Conservation (phyloP, 176 grass and related monocot species). For the Triticum timopheevii region DNA sequence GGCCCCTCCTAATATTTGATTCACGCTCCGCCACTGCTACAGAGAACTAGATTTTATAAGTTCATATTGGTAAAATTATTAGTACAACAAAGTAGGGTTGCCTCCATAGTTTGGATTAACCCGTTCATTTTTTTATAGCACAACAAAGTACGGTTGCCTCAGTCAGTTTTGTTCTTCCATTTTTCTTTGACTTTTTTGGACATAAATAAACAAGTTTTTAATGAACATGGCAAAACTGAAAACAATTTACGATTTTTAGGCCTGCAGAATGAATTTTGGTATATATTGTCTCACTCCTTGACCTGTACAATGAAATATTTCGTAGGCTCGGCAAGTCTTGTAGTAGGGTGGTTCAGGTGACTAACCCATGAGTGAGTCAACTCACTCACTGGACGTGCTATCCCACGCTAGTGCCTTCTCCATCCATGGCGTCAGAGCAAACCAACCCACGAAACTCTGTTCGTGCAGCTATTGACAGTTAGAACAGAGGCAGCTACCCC, state of each 20-base stretch:
- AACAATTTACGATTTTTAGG: too few relatives aligned
- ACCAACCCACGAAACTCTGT: neutral
- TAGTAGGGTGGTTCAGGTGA: too few relatives aligned
- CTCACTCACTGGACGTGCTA: neutral
- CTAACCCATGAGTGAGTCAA: neutral
- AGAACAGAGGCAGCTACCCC: neutral
- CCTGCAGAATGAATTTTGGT: too few relatives aligned
- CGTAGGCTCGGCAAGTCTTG: too few relatives aligned
- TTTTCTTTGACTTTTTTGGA: too few relatives aligned
- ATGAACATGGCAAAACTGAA: too few relatives aligned
- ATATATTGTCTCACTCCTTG: too few relatives aligned
- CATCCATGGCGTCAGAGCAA: neutral
- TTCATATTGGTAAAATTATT: neutral
- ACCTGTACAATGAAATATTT: too few relatives aligned
- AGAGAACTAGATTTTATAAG: slow-evolving; percentile 3
- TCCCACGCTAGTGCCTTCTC: neutral
- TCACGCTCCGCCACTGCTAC: slow-evolving; percentile 1
- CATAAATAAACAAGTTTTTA: too few relatives aligned
- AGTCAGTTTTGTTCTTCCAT: too few relatives aligned
- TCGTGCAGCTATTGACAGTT: neutral
- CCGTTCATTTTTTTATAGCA: neutral
- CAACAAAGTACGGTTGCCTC: too few relatives aligned
- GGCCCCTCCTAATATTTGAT: too few relatives aligned
- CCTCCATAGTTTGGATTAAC: neutral
- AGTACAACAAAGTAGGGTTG: neutral